phyloP scores from a whole-genome alignment of 805 yeast genomes.

The Candida caryicola region DNA sequence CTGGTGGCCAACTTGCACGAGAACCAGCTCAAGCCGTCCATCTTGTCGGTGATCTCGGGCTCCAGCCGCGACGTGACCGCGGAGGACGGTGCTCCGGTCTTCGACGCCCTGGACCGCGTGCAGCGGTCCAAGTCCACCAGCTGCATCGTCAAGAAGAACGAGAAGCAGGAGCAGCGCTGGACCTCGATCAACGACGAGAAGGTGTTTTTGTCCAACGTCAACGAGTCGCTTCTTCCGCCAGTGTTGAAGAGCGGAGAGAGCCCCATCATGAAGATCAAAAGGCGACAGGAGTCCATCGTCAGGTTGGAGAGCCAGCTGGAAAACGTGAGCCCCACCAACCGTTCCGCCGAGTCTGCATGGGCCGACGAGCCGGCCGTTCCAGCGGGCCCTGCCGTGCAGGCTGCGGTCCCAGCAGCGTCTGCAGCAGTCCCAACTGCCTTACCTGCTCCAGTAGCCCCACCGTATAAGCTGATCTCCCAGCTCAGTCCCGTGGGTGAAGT shows the following conservation, averaged over 20 bases:
- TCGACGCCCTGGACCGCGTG: slow-evolving; percentile 8
- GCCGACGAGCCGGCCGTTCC: too few species aligned
- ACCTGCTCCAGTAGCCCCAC: too few species aligned
- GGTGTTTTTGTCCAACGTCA: slow-evolving; percentile 25
- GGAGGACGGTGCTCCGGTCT: not conserved
- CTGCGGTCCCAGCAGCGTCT: too few species aligned
- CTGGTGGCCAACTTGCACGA: not conserved
- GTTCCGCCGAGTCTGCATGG: too few species aligned
- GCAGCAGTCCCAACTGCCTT: too few species aligned
- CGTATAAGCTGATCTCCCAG: too few species aligned
- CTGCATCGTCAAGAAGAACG: slow-evolving; percentile 10
- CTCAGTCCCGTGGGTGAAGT: not conserved
- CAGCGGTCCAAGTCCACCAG: slow-evolving; percentile 29
- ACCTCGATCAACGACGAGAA: slow-evolving; percentile 30
- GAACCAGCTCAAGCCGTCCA: not conserved
- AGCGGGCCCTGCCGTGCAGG: too few species aligned
- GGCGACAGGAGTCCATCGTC: slow-evolving; percentile 12
- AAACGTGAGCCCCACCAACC: too few species aligned
- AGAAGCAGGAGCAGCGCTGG: slow-evolving; percentile 19
- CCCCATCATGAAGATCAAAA: slow-evolving; percentile 26
- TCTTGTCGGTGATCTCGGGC: not conserved
- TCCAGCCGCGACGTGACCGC: not conserved
- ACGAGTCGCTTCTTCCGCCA: slow-evolving; percentile 32
- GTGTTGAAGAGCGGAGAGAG: slow-evolving; percentile 32
- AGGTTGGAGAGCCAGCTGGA: not conserved